These are phyloP conservation scores for Pseudohyphozyma bogoriensis DNA, from an alignment of 768 basidiomycete species.

Conservation along the genomic window DNA sequence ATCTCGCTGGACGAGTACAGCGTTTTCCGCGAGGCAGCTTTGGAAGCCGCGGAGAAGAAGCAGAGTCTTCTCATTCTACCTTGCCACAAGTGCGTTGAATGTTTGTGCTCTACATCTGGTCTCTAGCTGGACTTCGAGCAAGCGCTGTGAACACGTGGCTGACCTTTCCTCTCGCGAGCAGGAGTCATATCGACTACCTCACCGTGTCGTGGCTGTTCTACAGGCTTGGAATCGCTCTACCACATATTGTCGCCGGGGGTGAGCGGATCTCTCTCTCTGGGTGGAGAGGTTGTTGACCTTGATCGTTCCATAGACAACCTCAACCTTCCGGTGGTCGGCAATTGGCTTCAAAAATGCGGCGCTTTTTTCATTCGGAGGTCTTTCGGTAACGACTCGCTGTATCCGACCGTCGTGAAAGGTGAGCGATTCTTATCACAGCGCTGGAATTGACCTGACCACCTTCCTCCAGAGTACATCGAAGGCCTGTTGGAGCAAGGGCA, in stretches of 20 bases:
- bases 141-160: neutral
- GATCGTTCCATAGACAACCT: too few species aligned
- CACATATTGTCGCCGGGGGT: conserved; percentile 34
- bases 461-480: conserved; percentile 30
- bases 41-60: conserved; percentile 17
- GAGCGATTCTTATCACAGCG: neutral
- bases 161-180: neutral
- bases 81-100: conserved; percentile 31
- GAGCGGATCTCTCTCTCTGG: too few species aligned
- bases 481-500: conserved; percentile 27
- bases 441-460: neutral
- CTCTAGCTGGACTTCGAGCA: neutral
- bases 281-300: too few species aligned
- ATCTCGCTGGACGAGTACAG: conserved; percentile 19
- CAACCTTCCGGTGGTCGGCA: conserved; percentile 31
- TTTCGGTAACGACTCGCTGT: conserved; percentile 12
- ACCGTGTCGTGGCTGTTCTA: conserved; percentile 30
- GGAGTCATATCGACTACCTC: neutral
- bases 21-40: conserved; percentile 27
- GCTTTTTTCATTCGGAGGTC: conserved; percentile 28
- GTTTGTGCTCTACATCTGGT: neutral
- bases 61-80: conserved; percentile 32
- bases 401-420: neutral
- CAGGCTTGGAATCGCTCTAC: conserved; percentile 24
- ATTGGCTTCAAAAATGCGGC: conserved; percentile 22